phyloP scores from a whole-genome alignment of 495 filamentous ascomycete genomes.

The Staphylotrichum tortipilum region DNA sequence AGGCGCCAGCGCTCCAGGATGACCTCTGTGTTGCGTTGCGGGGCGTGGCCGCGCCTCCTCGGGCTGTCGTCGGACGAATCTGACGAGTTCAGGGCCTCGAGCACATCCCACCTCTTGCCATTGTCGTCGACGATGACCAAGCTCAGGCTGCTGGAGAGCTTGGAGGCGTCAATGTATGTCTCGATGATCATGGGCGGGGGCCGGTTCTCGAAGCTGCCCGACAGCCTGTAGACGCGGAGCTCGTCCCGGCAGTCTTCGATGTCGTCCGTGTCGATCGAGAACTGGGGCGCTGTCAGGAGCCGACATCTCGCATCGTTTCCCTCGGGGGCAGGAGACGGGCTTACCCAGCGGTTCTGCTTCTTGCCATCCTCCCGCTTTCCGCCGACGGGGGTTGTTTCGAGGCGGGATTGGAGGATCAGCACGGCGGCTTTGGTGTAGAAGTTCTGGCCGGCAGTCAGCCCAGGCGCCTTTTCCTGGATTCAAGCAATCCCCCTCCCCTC shows the following conservation, averaged over 20 bases:
- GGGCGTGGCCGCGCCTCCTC: constrained; percentile 18
- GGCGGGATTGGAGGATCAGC: constrained; percentile 71
- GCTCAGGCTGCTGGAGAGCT: constrained; percentile 75
- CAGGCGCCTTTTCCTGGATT: background rate
- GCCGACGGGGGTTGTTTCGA: constrained; percentile 55
- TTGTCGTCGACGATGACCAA: constrained; percentile 79
- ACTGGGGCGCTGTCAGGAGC: constrained; percentile 44
- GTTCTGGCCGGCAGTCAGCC: constrained; percentile 51
- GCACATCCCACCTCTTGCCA: constrained; percentile 86
- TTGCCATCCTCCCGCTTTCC: constrained; percentile 43
- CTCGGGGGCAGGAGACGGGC: constrained; percentile 23
- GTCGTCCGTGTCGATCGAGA: constrained; percentile 89
- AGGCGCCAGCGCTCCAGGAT: constrained; percentile 87
- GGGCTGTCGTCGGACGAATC: constrained; percentile 46
- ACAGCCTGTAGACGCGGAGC: constrained; percentile 66
- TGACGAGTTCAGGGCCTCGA: constrained; percentile 66
- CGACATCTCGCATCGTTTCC: background rate
- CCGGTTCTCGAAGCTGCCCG: constrained; percentile 64
- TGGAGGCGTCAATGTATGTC: constrained; percentile 74
- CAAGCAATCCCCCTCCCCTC: background rate
- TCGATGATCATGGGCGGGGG: constrained; percentile 87
- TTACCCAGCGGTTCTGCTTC: constrained; percentile 89
- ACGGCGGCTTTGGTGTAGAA: constrained; percentile 85
- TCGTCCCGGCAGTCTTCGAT: constrained; percentile 77
- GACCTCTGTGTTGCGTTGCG: constrained; percentile 51